Conservation (phyloP, 176 grass and related monocot genomes). For the Carex littledalei region DNA sequence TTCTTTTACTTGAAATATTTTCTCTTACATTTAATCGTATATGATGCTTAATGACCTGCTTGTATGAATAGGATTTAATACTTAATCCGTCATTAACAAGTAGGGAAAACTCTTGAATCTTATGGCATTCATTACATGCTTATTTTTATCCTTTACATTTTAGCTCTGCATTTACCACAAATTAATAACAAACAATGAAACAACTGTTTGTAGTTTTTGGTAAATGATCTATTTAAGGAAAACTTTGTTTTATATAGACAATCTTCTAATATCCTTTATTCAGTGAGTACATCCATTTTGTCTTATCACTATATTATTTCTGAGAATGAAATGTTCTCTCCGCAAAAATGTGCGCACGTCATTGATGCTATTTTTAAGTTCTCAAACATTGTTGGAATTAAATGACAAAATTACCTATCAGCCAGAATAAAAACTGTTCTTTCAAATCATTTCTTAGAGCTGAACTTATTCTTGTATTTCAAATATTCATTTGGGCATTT, state of each 20-base stretch:
- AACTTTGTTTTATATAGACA: neutral
- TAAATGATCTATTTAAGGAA: neutral
- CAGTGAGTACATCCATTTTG: neutral
- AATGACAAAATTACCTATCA: neutral
- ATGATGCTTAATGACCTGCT: conserved; percentile 5
- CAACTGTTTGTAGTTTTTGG: neutral
- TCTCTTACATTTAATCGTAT: neutral
- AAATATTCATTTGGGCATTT: neutral
- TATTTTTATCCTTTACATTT: neutral
- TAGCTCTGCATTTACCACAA: neutral
- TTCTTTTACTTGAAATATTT: conserved; percentile 21
- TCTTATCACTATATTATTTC: neutral
- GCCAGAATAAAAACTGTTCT: neutral
- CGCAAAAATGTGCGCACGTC: neutral
- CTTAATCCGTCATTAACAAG: neutral
- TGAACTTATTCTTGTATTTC: neutral
- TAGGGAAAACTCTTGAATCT: neutral
- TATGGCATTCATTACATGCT: neutral
- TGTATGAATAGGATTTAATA: neutral
- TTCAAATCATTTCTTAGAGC: too few relatives aligned
- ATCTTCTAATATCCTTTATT: neutral
- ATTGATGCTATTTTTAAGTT: neutral
- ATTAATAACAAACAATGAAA: neutral
- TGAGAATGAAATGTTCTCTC: neutral
- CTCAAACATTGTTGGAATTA: neutral